A percentile compares a stretch with the other conserved stretches of the same genome.
phyloP scores from a whole-genome alignment of 2,329 filamentous ascomycete species.

The Apiospora pterosperma region DNA sequence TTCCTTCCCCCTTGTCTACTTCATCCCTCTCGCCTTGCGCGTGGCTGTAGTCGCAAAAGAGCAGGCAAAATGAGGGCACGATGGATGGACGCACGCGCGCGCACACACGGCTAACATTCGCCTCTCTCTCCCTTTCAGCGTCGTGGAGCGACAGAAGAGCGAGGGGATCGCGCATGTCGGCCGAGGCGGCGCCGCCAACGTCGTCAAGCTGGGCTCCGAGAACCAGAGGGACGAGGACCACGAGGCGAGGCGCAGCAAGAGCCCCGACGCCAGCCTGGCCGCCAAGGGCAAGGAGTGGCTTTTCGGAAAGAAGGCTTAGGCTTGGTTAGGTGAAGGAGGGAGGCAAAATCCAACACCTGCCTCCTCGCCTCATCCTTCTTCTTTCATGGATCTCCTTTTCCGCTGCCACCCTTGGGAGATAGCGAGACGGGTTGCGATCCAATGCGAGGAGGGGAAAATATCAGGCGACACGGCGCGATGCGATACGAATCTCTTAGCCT shows the following conservation, averaged over 20 bases:
- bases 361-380: too few relatives aligned
- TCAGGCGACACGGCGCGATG: not conserved
- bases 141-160: constrained; percentile 50
- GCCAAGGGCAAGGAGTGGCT: constrained; percentile 47
- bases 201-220: constrained; percentile 45
- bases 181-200: constrained; percentile 73
- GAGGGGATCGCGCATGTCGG: constrained; percentile 63
- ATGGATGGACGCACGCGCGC: too few relatives aligned
- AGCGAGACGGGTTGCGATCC: not conserved
- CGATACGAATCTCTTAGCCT: not conserved
- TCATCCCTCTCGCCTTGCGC: not conserved
- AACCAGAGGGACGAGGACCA: constrained; percentile 37
- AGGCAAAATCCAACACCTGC: too few relatives aligned
- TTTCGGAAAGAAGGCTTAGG: constrained; percentile 44
- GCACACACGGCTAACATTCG: not conserved
- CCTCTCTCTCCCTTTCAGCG: constrained; percentile 27
- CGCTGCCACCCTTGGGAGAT: not conserved
- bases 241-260: constrained; percentile 17
- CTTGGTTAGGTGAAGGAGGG: too few relatives aligned
- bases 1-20: constrained; percentile 16
- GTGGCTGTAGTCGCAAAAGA: not conserved
- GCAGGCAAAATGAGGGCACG: not conserved
- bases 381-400: not conserved
- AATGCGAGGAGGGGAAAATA: not conserved
- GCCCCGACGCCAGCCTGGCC: constrained; percentile 25